Evolutionary conservation across 305 asterid genomes (phyloP), one percentile per base, ranked within the genome.

Genomic region (Euphrasia arctica): DNA sequence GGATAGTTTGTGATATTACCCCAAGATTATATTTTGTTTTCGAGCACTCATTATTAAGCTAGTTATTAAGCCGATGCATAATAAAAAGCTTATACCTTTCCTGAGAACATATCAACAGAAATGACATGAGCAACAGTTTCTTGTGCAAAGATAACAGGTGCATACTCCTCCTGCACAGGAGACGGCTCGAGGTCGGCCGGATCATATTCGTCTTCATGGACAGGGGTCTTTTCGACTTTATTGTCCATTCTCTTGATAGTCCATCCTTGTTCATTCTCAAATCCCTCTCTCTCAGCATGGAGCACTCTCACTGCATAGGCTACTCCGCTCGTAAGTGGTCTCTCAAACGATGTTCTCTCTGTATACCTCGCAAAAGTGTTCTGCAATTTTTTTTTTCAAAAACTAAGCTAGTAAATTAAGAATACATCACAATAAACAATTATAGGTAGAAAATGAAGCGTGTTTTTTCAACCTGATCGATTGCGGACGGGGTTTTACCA

Each of bases 301-400:
- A 81, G 93, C 64, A 89, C 93, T 74, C 88, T 79, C 60, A 82
- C 92, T 18, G 96, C 95, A 73, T 86, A 89, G 52, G 96, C 96
- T 67, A 89, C 96, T 10, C 96, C 96, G 74, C 95, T 86, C 9
- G 95, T 86, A 58, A 89, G 86, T 25, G 96, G 96, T 67, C 96
- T 81, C 77, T 89, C 96, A 52, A 89, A 89, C 15, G 89, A 82
- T 54, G 96, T 89, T 76, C 82, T 77, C 29, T 84, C 93, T 0
- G 96, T 86, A 60, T 84, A 89, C 68, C 77, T 75, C 5, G 85
- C 89, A 36, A 89, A 89, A 61, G 95, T 86, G 47, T 51, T 64
- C 96, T 89, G 87, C 74, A 67, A 62, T 18, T 18, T 14, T 52
- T 2, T 15, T 50, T 56, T 61, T 15, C 45, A 13, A 25, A 18